Conservation (phyloP, 1,284 basidiomycete genomes). For the Sporisorium iseilematis-ciliati region DNA sequence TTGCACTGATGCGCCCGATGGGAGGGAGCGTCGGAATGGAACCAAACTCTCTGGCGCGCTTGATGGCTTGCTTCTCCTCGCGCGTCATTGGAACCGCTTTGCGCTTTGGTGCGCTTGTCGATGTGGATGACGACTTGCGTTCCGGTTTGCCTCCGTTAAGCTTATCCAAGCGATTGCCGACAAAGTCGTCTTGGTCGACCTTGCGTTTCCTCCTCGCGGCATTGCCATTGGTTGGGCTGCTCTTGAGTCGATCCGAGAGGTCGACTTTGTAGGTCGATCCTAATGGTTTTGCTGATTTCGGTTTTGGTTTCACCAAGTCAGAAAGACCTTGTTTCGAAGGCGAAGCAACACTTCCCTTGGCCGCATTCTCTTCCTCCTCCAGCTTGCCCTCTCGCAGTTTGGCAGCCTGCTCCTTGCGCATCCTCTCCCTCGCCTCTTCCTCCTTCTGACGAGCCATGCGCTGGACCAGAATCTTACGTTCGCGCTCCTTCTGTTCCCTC, state of each 20-base stretch:
- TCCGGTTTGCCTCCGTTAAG: constrained; percentile 10
- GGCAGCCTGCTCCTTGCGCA: constrained; percentile 33
- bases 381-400: constrained; percentile 14
- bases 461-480: constrained; percentile 43
- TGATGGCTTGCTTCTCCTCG: constrained; percentile 55
- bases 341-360: not conserved
- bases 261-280: constrained; percentile 45
- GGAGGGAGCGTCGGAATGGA: constrained; percentile 22
- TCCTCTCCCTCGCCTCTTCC: constrained; percentile 37
- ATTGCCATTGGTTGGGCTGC: constrained; percentile 10
- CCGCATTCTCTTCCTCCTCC: constrained; percentile 8
- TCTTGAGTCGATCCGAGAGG: constrained; percentile 27
- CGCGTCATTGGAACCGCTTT: constrained; percentile 47
- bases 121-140: constrained; percentile 7
- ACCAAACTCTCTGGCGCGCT: constrained; percentile 47
- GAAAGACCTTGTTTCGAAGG: constrained; percentile 4
- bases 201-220: constrained; percentile 29
- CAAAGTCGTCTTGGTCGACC: constrained; percentile 48
- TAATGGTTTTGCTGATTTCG: constrained; percentile 8
- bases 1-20: constrained; percentile 14
- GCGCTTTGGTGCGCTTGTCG: constrained; percentile 18
- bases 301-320: not conserved
- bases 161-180: constrained; percentile 46
- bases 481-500: constrained; percentile 41
- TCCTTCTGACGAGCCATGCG: constrained; percentile 44